These are phyloP conservation scores for Lachnellula suecica DNA, from an alignment of 2,329 filamentous ascomycete genomes.

Conservation along the genomic window DNA sequence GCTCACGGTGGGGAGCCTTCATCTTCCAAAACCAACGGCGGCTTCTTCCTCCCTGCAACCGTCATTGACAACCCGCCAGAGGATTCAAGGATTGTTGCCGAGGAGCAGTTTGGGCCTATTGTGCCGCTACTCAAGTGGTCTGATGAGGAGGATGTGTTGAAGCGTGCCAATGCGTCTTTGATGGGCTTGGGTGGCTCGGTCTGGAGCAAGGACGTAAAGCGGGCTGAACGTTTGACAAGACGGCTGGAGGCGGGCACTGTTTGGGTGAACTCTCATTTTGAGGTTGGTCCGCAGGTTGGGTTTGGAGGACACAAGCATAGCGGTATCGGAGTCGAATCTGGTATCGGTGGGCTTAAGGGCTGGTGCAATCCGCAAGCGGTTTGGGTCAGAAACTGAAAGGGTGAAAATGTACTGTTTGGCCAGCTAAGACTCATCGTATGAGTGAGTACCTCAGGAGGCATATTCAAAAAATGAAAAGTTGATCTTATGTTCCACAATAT, in stretches of 20 bases:
- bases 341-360: constrained; percentile 22
- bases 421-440: too few relatives aligned
- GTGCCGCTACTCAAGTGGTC: constrained; percentile 61
- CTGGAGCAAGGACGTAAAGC: constrained; percentile 51
- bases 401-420: too few relatives aligned
- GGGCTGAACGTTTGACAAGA: constrained; percentile 51
- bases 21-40: constrained; percentile 31
- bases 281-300: constrained; percentile 42
- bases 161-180: constrained; percentile 50
- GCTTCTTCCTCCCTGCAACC: constrained; percentile 57
- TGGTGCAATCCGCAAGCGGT: constrained; percentile 7
- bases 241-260: constrained; percentile 56
- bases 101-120: constrained; percentile 64
- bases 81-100: constrained; percentile 52
- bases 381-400: constrained; percentile 1
- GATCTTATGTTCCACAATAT: too few relatives aligned
- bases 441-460: too few relatives aligned
- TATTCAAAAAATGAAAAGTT: too few relatives aligned
- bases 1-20: constrained; percentile 41
- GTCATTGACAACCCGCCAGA: constrained; percentile 58
- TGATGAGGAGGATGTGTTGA: constrained; percentile 58
- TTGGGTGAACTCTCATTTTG: constrained; percentile 57
- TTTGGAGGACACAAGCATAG: constrained; percentile 34
- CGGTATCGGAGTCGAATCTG: constrained; percentile 33
- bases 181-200: constrained; percentile 57